Evolutionary conservation across 441 rosid genomes (phyloP).

Genomic region (Brassica balearica): DNA sequence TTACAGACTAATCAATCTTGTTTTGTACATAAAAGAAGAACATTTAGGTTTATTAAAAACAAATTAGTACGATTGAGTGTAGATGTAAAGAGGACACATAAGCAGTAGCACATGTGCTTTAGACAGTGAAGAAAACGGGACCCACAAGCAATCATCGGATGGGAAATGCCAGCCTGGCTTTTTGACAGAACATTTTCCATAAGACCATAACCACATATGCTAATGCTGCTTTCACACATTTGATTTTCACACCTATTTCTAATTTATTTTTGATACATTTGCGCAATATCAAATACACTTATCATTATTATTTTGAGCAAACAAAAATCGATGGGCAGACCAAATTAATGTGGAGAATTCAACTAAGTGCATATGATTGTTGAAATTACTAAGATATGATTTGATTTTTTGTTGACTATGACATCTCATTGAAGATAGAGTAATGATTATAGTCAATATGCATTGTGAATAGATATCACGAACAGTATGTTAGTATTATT

Average conservation of each 20-base stretch:
- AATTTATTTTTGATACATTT: neutral
- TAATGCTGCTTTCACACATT: slow-evolving; percentile 25
- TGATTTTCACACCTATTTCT: neutral
- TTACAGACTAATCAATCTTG: neutral
- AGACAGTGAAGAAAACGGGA: slow-evolving; percentile 41
- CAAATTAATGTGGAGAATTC: slow-evolving; percentile 17
- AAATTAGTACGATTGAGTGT: neutral
- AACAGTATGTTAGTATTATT: neutral
- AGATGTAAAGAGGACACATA: slow-evolving; percentile 40
- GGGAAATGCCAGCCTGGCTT: slow-evolving; percentile 44
- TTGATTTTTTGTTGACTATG: slow-evolving; percentile 7
- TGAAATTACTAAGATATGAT: slow-evolving; percentile 18
- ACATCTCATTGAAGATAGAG: neutral
- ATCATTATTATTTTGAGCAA: neutral
- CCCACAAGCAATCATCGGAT: slow-evolving; percentile 47
- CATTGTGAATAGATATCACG: slow-evolving; percentile 1
- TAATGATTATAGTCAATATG: slow-evolving; percentile 4
- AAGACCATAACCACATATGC: slow-evolving; percentile 13
- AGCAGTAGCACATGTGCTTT: slow-evolving; percentile 40
- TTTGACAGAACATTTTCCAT: slow-evolving; percentile 43
- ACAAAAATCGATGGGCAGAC: neutral
- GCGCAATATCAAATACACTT: neutral
- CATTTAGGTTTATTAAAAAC: slow-evolving; percentile 1
- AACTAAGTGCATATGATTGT: slow-evolving; percentile 37
- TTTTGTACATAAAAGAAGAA: neutral